Evolutionary conservation across 305 asterid genomes (phyloP), one percentile per base, ranked within the genome.

Genomic region (Fraxinus sp.): DNA sequence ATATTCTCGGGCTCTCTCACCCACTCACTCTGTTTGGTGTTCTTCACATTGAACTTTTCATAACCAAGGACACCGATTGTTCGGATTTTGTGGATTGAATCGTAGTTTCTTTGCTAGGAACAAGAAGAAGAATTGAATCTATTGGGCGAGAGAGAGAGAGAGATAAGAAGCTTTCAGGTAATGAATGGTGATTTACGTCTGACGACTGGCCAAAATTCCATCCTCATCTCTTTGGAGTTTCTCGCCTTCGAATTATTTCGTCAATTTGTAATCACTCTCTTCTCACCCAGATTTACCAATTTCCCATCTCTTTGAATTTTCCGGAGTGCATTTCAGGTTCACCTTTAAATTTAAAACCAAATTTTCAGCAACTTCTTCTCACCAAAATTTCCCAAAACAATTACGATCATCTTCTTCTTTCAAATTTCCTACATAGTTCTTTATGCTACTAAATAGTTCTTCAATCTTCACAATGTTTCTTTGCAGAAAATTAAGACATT

Each of bases 101-200:
- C 10, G 68, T 18, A 77, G 80, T 77, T 66, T 77, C 80, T 26
- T 20, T n/a, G 35, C 33, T 3, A 52, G 35, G 36, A 41, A 30
- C 66, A n/a, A 1, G n/a, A 55, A 46, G 71, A 16, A 28, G 66
- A 43, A 28, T 46, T 49, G 66, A 77, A 77, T 35, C 49, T 30
- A 11, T 49, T 71, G 73, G 41, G 84, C 79, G 77, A 4, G 85
- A 73, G 77, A 82, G 43, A 8, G 1, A 35, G 43, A 8, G 33
- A 32, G 33, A 32, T 5, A 35, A 36, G 32, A n/a, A 55, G 26
- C 79, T 85, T 80, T 55, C 86, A 79, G 89, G 89, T 87, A 74
- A 84, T 79, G 82, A 62, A 66, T 46, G 59, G 71, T 16, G 62
- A 46, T 57, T 57, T 28, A 8, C 26, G 77, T 52, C 72, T 66